Conservation (phyloP, 768 basidiomycete species). For the Ramaria rubella region DNA sequence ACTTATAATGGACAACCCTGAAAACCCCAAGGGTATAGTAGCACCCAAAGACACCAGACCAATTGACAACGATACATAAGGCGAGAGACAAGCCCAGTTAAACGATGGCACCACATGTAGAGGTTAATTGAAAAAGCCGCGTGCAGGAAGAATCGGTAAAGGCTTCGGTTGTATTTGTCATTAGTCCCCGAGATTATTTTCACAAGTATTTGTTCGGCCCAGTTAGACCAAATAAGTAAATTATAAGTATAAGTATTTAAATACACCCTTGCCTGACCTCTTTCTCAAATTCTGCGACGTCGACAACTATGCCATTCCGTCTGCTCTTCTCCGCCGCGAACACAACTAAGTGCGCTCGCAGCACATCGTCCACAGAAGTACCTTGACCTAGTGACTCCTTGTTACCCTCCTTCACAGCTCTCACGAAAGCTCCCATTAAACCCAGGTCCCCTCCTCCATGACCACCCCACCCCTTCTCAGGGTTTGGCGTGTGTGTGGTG, state of each 20-base stretch:
- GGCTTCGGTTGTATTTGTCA: too few relatives aligned
- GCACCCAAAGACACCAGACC: too few relatives aligned
- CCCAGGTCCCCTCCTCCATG: slow-evolving; percentile 84
- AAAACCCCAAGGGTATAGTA: too few relatives aligned
- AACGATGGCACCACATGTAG: too few relatives aligned
- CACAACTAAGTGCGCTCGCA: slow-evolving; percentile 75
- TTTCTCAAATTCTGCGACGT: slow-evolving; percentile 61
- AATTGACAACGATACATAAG: too few relatives aligned
- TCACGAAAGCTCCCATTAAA: slow-evolving; percentile 66
- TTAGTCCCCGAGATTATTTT: too few relatives aligned
- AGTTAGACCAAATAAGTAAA: not conserved
- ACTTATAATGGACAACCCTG: too few relatives aligned
- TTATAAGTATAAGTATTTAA: not conserved
- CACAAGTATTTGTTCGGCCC: not conserved
- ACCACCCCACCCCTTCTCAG: slow-evolving; percentile 54
- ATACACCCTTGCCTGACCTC: slow-evolving; percentile 9
- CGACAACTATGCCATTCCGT: slow-evolving; percentile 58
- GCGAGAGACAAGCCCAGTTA: too few relatives aligned
- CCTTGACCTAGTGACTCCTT: slow-evolving; percentile 53
- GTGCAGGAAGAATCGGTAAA: too few relatives aligned
- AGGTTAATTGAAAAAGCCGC: too few relatives aligned
- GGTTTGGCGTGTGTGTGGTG: slow-evolving; percentile 36
- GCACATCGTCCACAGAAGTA: slow-evolving; percentile 59
- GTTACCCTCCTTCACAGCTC: slow-evolving; percentile 59
- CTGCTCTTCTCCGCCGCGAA: slow-evolving; percentile 84